Evolutionary conservation across 495 filamentous ascomycete genomes (phyloP), one percentile per base, ranked within the genome.

Genomic region (Neohortaea acidophila): DNA sequence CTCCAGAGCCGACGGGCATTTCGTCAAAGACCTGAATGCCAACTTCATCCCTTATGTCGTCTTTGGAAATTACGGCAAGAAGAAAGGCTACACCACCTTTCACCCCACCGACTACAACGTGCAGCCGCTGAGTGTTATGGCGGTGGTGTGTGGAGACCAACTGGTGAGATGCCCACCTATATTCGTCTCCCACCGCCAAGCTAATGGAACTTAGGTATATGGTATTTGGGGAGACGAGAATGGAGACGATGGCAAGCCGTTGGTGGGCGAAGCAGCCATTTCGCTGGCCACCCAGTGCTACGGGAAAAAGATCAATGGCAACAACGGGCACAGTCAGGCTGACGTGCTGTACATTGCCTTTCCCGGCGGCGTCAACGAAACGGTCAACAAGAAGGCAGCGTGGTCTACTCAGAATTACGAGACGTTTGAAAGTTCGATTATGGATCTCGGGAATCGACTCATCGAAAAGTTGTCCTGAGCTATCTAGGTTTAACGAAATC

Each of bases 141-240:
- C 72, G 0, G 72, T 79, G 13, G 71, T 79, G 7, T 80, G 75
- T 39, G 60, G 59, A 11, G 54, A 59, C 17, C 49, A 75, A 47
- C 43, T 77, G 48, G 69, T 75, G 52, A 41, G 55, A 54, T 22
- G 13, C 27, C 17, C 24, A 12, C 6, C 11, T n/a, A 17, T 31
- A 23, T 18, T 36, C 4, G 18, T 38, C 2, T 25, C 20, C 12
- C 21, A 11, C 21, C 17, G 18, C 17, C 24, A 18, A 24, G 24
- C 21, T 35, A 22, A 31, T 25, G 32, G 36, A 9, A 30, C 8
- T 15, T 32, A 73, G 62, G 55, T 74, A 28, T 79, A 77, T 45
- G 73, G 70, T n/a, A 55, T 81, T 37, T 78, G 72, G 76, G 76
- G 72, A 12, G 75, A 81, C 49, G 64, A 59, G 3, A 81, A 79